Base-by-base conservation (phyloP, 2,329 filamentous ascomycete genomes). In the Alternaria alternata region DNA sequence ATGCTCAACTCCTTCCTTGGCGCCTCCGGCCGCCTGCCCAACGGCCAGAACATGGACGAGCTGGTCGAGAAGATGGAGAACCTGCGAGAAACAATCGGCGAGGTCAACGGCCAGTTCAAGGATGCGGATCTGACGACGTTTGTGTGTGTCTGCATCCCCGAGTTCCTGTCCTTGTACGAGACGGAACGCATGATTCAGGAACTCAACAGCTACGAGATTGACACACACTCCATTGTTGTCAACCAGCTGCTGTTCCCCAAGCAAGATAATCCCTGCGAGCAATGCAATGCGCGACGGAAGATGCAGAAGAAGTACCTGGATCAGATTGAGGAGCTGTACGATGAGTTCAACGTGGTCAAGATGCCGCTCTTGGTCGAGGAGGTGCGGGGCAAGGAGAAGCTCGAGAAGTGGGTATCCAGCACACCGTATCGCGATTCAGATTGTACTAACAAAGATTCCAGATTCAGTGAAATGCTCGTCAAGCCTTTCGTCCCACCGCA, bases 301-400 rank as follows among this genome's bases (percentile, higher is more conserved):
- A 99, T 99, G 95, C 95, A 99, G 85, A 95, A 93, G 85, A 99
- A 99, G 84, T 99, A 99, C 78, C 86, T 99, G 43, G 94, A 98
- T 77, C 94, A 99, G 85, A 98, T 98, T 73, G 94, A 96, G 81
- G 95, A 99, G 83, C 82, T 99, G 60, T 99, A 99, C 78, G 94
- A 97, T 75, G 95, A 99, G 80, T 99, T 99, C 83, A 97, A 99
- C 77, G 94, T 99, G 39, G 94, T 99, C 69, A 94, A 94, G 85
- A 98, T 99, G 94, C 95, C 95, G 38, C 81, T 99, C 74, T 82
- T 99, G 61, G 92, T 96, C 1, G 94, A 99, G 79, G 95, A 99
- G 82, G 94, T 99, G 9, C 85, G 95, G 73, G 95, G 95, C 44
- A 97, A 96, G 85, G 94, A 98, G 75, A 94, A 89, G 80, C 82